Conservation (phyloP, 192 early-diverging fungal species). For the Oehlia diaphana region DNA sequence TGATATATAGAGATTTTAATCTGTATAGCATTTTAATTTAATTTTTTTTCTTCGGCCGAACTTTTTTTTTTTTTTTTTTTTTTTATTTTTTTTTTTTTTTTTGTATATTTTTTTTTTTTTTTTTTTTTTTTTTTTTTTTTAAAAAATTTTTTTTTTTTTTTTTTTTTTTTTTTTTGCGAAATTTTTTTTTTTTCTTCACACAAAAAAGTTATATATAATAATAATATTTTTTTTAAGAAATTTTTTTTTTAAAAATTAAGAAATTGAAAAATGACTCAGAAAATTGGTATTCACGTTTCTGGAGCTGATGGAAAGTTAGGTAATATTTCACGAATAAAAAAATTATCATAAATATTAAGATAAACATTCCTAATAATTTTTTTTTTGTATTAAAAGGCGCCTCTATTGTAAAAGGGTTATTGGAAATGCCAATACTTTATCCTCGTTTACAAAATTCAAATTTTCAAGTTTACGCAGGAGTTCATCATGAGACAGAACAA, state of each 20-base stretch:
- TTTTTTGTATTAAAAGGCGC: neutral
- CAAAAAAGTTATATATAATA: neutral
- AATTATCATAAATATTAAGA: neutral
- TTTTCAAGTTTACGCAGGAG: neutral
- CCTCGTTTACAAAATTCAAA: neutral
- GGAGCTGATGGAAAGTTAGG: constrained; percentile 5
- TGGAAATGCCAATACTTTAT: constrained; percentile 2
- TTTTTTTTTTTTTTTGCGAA: neutral
- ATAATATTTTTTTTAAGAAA: neutral
- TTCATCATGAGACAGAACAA: neutral
- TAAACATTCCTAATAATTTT: neutral
- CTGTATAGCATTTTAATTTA: no score
- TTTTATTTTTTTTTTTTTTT: neutral
- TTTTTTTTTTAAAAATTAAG: neutral
- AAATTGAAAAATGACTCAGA: neutral
- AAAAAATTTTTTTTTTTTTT: no score
- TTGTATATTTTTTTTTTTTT: no score
- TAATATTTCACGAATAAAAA: neutral
- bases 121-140: no score
- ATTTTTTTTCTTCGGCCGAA: no score
- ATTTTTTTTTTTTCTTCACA: no score
- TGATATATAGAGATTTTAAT: no score
- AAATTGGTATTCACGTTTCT: neutral
- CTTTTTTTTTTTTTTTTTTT: neutral
- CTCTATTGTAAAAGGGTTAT: neutral